Evolutionary conservation across 2,329 filamentous ascomycete genomes (phyloP).

Genomic region (Curvularia eragrostidis): DNA sequence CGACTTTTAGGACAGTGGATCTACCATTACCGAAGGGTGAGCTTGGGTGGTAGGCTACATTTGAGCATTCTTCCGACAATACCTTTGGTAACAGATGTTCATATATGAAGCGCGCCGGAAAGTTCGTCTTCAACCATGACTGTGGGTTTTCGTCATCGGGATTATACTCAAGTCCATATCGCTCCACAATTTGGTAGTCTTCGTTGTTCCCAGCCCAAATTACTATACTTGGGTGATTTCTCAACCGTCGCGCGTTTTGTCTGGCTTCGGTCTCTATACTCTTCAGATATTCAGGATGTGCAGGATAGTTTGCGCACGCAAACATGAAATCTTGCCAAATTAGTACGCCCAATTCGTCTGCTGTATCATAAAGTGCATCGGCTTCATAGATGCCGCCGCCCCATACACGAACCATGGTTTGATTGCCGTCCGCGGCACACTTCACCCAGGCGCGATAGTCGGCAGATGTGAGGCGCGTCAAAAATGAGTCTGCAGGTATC

Average conservation of each 20-base stretch:
- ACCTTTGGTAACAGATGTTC: slow-evolving; percentile 77
- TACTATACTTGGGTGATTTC: slow-evolving; percentile 85
- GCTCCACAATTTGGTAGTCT: slow-evolving; percentile 86
- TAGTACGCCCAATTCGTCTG: slow-evolving; percentile 77
- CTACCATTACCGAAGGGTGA: slow-evolving; percentile 85
- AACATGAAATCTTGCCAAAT: slow-evolving; percentile 92
- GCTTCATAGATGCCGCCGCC: slow-evolving; percentile 81
- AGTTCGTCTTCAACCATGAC: slow-evolving; percentile 84
- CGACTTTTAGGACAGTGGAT: slow-evolving; percentile 51
- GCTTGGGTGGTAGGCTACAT: slow-evolving; percentile 75
- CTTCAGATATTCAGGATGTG: slow-evolving; percentile 65
- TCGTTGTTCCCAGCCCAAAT: slow-evolving; percentile 95
- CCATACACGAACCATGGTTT: slow-evolving; percentile 83
- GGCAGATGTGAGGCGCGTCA: slow-evolving; percentile 69
- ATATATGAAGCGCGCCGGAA: slow-evolving; percentile 92
- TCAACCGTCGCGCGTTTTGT: slow-evolving; percentile 70
- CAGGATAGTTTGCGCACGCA: slow-evolving; percentile 67
- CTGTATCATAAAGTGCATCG: slow-evolving; percentile 74
- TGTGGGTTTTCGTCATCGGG: slow-evolving; percentile 77
- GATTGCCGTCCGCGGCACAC: slow-evolving; percentile 75
- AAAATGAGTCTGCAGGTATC: slow-evolving; percentile 83
- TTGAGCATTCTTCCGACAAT: slow-evolving; percentile 69
- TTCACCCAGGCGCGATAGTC: slow-evolving; percentile 78
- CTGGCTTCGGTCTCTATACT: slow-evolving; percentile 59
- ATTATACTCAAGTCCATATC: slow-evolving; percentile 75